Base-by-base conservation (phyloP, 306 rosid genomes). In the Oxytropis ochrocephala region DNA sequence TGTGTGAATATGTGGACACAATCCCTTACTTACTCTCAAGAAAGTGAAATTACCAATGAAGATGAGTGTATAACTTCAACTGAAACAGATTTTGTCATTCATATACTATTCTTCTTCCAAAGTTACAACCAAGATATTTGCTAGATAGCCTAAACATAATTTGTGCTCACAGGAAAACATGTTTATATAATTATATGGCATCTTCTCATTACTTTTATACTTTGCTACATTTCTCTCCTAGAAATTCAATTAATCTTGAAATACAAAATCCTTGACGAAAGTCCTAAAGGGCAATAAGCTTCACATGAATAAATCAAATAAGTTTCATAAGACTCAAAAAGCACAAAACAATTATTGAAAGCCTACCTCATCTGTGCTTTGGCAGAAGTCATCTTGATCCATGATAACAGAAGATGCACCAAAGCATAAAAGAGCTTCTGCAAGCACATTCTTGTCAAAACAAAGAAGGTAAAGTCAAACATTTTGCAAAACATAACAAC, bases 391-490 rank as follows among this genome's bases (percentile, higher is more conserved):
- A 19, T 85, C 78, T 69, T 85, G 86, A 65, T 86, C 85, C 30
- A 86, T 72, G 54, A 80, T 80, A 35, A 88, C 85, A 30, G 93
- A 92, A 78, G 73, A 85, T 67, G 98, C 96, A 50, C 98, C 98
- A 79, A 93, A 93, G 83, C 91, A 82, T 79, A 90, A 79, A 50
- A 93, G 92, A 66, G 98, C 86, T 12, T 90, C 98, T 65, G 91
- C 75, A 82, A 90, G 89, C 82, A 68, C 64, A 73, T 93, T 90
- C 98, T 93, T 69, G 56, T 17, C 72, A 75, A 35, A 73, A 80
- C 69, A 67, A 73, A 80, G 69, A 79, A 29, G 74, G 32, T 18
- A 24, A 7, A 21, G 76, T 81, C 52, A 78, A 75, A 46, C 69
- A 67, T 55, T 54, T 62, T n/a, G 47, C 46, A 44, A 44, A 36